Conservation (phyloP, 139 green algal genomes). For the Micractinium conductrix region DNA sequence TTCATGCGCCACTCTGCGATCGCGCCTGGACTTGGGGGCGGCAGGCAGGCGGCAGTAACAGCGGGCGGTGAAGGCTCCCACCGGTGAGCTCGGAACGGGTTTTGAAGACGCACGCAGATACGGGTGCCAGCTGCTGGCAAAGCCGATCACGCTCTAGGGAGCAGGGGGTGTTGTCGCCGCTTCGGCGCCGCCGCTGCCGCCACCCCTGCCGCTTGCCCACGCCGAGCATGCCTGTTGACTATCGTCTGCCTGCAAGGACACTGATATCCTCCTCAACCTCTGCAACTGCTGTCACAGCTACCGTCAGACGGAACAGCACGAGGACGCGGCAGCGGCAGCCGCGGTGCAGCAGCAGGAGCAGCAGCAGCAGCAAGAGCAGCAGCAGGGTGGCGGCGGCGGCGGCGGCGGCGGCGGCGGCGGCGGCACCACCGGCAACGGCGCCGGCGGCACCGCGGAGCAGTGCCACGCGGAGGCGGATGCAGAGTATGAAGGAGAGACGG, state of each 20-base stretch:
- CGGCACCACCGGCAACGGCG: background rate
- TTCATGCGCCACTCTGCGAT: background rate
- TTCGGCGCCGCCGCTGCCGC: background rate
- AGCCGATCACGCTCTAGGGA: background rate
- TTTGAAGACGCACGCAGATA: too few relatives aligned
- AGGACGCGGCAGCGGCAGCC: background rate
- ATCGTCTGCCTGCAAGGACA: background rate
- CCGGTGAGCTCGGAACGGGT: conserved; percentile 8
- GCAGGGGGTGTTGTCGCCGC: background rate
- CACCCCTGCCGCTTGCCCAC: background rate
- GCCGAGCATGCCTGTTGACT: background rate
- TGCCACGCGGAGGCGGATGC: conserved; percentile 35
- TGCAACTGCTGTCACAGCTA: conserved; percentile 27
- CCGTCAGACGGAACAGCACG: background rate
- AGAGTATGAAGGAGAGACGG: conserved; percentile 39
- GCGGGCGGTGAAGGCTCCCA: background rate
- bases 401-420: background rate
- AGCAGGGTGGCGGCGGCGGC: background rate
- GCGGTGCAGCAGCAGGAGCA: background rate
- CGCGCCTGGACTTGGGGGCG: too few relatives aligned
- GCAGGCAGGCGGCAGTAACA: background rate
- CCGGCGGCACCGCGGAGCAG: background rate
- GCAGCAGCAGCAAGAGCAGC: background rate
- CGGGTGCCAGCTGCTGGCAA: too few relatives aligned
- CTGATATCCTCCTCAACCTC: background rate